phyloP scores from a whole-genome alignment of 352 stramenopile genomes.

The Thraustotheca clavata region DNA sequence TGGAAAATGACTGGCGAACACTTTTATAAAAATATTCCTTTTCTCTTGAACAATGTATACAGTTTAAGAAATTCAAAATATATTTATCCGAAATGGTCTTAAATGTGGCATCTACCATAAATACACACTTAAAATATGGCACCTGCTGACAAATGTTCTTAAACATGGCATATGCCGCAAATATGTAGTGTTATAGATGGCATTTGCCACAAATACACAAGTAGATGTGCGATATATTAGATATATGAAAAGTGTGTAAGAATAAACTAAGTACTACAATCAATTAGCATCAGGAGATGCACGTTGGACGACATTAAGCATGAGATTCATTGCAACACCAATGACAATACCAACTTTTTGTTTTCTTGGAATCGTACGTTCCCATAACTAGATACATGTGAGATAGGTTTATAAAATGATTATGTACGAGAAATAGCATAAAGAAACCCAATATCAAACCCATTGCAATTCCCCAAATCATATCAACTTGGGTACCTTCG shows the following conservation, averaged over 20 bases:
- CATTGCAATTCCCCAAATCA: slow-evolving; percentile 85
- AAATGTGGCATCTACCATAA: too few species aligned
- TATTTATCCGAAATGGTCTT: too few species aligned
- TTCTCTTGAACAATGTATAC: too few species aligned
- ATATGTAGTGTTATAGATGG: too few species aligned
- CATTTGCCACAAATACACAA: too few species aligned
- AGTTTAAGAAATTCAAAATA: too few species aligned
- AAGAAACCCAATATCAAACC: slow-evolving; percentile 80
- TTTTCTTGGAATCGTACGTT: slow-evolving; percentile 76
- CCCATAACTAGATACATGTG: slow-evolving; percentile 44
- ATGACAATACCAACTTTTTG: slow-evolving; percentile 80
- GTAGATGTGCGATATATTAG: too few species aligned
- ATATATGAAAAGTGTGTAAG: background rate
- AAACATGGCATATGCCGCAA: too few species aligned
- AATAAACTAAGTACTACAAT: background rate
- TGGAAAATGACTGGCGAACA: slow-evolving; percentile 7
- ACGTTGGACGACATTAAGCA: slow-evolving; percentile 63
- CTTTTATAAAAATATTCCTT: too few species aligned
- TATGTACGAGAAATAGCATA: slow-evolving; percentile 81
- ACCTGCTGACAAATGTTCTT: too few species aligned
- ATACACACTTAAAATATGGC: too few species aligned
- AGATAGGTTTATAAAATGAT: background rate
- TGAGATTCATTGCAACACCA: slow-evolving; percentile 85
- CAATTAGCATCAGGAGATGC: slow-evolving; percentile 1
- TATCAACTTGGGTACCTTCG: slow-evolving; percentile 81